Base-by-base conservation (phyloP, 495 filamentous ascomycete species). In the Emericellopsis terricola region DNA sequence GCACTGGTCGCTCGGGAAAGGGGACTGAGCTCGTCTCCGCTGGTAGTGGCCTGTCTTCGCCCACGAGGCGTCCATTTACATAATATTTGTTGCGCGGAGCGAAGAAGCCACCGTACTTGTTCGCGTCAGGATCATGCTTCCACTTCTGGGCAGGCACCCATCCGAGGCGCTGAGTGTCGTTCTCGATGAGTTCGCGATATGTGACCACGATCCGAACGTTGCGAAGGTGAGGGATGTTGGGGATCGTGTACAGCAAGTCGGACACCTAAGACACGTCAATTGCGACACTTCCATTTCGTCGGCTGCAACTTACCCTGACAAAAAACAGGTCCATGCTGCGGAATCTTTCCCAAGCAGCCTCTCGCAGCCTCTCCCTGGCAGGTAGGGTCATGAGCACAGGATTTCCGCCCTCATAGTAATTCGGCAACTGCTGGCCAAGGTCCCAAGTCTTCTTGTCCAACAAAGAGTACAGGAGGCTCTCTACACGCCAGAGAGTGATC, bases 191-290 rank as follows among this genome's bases (percentile, higher is more conserved):
- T 37, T 71, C 67, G 20, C 54, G 48, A 38, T 71, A 69, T 19
- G 55, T 52, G 33, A 71, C 56, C 2, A 55, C 48, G 28, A 80
- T 56, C 31, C 68, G 62, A 28, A 84, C 30, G 34, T 69, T 65
- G 19, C 68, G 65, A 14, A 84, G 65, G 49, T 84, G 79, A 29
- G 69, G 69, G 36, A 79, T 66, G 40, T 71, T 71, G 11, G 77
- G 74, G 19, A 81, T 66, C 23, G 78, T 68, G 44, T 68, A 71
- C 62, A 78, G 69, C 50, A 84, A 80, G 48, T 84, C 79, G 33
- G 75, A 74, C 32, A 78, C 65, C 71, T 78, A 38, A 17, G 7
- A 6, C 23, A 26, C 11, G 6, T 6, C 6, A 6, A 26, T 26
- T 26, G 11, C 6, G 6, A 26, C 23, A 11, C 8, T 16, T 3